phyloP scores from a whole-genome alignment of 1,284 basidiomycete genomes.

The Vanrija sp. region DNA sequence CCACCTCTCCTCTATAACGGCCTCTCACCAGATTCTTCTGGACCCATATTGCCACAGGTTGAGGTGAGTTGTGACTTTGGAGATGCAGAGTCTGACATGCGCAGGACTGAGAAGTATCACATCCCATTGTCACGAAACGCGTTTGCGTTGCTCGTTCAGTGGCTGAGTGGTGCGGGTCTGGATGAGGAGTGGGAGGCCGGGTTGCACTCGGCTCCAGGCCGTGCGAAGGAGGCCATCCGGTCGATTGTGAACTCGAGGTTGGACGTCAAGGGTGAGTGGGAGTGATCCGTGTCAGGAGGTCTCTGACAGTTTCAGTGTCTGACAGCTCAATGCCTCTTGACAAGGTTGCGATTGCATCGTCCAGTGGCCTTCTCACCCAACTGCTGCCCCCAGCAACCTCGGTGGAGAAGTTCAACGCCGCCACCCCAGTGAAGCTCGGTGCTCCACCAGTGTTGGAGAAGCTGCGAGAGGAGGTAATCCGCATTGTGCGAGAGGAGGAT shows the following conservation, averaged over 20 bases:
- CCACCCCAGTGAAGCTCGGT: conserved; percentile 77
- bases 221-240: conserved; percentile 72
- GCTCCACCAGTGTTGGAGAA: conserved; percentile 72
- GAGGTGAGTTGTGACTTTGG: conserved; percentile 46
- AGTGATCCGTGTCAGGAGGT: not conserved
- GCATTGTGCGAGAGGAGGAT: conserved; percentile 52
- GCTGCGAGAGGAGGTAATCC: conserved; percentile 71
- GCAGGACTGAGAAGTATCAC: conserved; percentile 75
- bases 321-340: conserved; percentile 64
- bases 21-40: conserved; percentile 78
- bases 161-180: conserved; percentile 85
- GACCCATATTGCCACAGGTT: conserved; percentile 82
- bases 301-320: conserved; percentile 20
- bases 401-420: conserved; percentile 67
- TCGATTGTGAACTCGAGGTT: conserved; percentile 91
- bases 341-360: conserved; percentile 58
- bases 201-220: conserved; percentile 61
- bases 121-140: conserved; percentile 88
- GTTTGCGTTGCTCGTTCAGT: conserved; percentile 86
- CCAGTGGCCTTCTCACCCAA: conserved; percentile 69
- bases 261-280: conserved; percentile 72
- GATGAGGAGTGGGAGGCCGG: conserved; percentile 71
- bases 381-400: conserved; percentile 60
- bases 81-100: not conserved
- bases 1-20: conserved; percentile 73